phyloP scores from a whole-genome alignment of 2,329 filamentous ascomycete genomes.

The Fusarium compactum region DNA sequence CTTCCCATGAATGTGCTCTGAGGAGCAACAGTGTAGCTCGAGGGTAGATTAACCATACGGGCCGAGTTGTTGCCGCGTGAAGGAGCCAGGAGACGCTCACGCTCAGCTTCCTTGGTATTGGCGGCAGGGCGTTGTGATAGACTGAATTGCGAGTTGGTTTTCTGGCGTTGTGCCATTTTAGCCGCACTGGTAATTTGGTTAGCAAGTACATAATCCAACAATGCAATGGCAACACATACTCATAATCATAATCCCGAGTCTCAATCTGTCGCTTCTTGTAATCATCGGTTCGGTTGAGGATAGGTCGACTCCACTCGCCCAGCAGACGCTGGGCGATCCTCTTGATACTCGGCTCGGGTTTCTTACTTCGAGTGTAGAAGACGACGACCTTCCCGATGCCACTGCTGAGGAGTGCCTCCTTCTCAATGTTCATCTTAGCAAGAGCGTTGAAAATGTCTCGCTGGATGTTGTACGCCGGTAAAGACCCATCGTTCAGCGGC shows the following conservation, averaged over 20 bases:
- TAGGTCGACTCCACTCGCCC: slow-evolving; percentile 94
- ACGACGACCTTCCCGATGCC: slow-evolving; percentile 96
- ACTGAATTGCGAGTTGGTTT: slow-evolving; percentile 62
- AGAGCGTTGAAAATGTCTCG: slow-evolving; percentile 90
- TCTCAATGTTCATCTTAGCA: slow-evolving; percentile 85
- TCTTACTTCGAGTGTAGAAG: slow-evolving; percentile 97
- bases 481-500: slow-evolving; percentile 90
- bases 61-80: slow-evolving; percentile 67
- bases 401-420: slow-evolving; percentile 88
- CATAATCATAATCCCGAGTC: slow-evolving; percentile 72
- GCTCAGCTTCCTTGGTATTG: slow-evolving; percentile 63
- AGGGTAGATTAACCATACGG: slow-evolving; percentile 65
- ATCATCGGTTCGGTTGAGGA: slow-evolving; percentile 92
- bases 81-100: slow-evolving; percentile 70
- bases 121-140: slow-evolving; percentile 63
- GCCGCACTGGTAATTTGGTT: slow-evolving; percentile 59
- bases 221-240: slow-evolving; percentile 57
- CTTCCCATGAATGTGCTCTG: slow-evolving; percentile 71
- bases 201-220: slow-evolving; percentile 3
- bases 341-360: slow-evolving; percentile 89
- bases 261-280: slow-evolving; percentile 85
- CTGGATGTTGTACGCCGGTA: slow-evolving; percentile 97
- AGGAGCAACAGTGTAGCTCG: slow-evolving; percentile 70
- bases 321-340: slow-evolving; percentile 92
- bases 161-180: slow-evolving; percentile 64